A percentile compares a stretch with the other conserved stretches of the same genome.
phyloP scores from a whole-genome alignment of 192 early-diverging fungal species.

The Umbelopsis ramanniana region DNA sequence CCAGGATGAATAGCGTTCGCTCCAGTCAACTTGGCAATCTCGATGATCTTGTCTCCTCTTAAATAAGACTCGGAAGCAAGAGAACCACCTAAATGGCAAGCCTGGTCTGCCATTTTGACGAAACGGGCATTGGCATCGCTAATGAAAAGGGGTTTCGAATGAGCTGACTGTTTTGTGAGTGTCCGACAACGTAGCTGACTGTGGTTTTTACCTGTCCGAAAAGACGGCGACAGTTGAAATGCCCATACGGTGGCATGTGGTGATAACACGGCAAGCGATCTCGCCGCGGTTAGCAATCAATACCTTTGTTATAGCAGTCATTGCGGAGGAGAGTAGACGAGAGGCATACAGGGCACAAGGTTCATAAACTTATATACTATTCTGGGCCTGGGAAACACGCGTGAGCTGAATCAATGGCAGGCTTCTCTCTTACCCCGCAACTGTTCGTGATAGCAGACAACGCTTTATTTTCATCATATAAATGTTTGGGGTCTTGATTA shows the following conservation, averaged over 20 bases:
- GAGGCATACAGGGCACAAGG: neutral
- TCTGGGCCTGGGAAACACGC: conserved; percentile 15
- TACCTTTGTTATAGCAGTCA: conserved; percentile 47
- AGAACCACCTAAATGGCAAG: conserved; percentile 58
- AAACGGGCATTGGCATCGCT: conserved; percentile 56
- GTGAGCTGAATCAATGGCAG: neutral
- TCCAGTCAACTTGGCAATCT: conserved; percentile 48
- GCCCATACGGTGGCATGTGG: conserved; percentile 68
- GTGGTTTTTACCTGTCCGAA: conserved; percentile 56
- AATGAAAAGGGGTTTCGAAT: neutral
- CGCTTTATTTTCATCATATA: too few relatives aligned
- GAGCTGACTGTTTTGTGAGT: neutral
- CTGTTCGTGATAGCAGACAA: too few relatives aligned
- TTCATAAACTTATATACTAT: conserved; percentile 1
- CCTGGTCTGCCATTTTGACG: conserved; percentile 60
- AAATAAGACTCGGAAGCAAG: conserved; percentile 60
- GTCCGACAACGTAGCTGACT: neutral
- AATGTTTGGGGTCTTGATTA: too few relatives aligned
- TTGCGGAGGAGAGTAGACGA: neutral
- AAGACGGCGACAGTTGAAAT: conserved; percentile 70
- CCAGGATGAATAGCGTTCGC: conserved; percentile 64
- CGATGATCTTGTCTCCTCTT: conserved; percentile 55
- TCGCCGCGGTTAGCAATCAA: conserved; percentile 81
- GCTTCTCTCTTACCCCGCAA: neutral
- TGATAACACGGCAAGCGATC: conserved; percentile 76